These are phyloP conservation scores for Arctium minus DNA, from an alignment of 129 eudicot species.

Conservation along the genomic window DNA sequence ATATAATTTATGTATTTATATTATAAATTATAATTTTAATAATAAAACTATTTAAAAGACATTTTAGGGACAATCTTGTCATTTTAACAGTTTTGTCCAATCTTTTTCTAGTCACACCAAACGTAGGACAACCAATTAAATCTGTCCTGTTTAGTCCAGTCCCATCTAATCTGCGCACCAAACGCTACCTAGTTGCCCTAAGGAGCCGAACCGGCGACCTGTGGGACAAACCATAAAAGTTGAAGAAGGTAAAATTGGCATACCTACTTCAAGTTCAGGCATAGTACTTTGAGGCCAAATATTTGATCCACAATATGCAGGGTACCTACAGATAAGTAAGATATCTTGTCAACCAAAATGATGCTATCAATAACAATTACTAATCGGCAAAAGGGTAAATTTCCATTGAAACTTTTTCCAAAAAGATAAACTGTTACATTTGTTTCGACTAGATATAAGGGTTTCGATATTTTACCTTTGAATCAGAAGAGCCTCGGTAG, in stretches of 20 bases:
- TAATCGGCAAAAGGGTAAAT: neutral
- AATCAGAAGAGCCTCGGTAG: slow-evolving; percentile 50
- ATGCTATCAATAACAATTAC: neutral
- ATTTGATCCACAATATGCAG: slow-evolving; percentile 93
- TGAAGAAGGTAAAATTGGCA: slow-evolving; percentile 15
- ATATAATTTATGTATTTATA: no score
- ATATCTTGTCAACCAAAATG: neutral
- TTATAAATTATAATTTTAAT: no score
- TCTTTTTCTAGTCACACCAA: no score
- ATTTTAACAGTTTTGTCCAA: no score
- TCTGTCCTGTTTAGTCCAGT: no score
- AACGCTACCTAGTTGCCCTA: no score
- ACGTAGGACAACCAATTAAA: no score
- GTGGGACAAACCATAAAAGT: neutral
- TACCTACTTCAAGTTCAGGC: slow-evolving; percentile 95
- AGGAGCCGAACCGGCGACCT: no score
- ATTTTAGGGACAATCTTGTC: no score
- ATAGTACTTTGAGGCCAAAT: slow-evolving; percentile 77
- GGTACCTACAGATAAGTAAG: slow-evolving; percentile 47
- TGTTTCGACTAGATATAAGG: neutral
- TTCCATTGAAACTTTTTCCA: neutral
- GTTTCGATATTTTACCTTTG: slow-evolving; percentile 42
- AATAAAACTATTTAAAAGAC: no score
- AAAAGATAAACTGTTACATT: neutral
- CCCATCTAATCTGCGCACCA: no score